Evolutionary conservation across 208 protist genomes (phyloP).

Genomic region (Zelonia costaricensis): DNA sequence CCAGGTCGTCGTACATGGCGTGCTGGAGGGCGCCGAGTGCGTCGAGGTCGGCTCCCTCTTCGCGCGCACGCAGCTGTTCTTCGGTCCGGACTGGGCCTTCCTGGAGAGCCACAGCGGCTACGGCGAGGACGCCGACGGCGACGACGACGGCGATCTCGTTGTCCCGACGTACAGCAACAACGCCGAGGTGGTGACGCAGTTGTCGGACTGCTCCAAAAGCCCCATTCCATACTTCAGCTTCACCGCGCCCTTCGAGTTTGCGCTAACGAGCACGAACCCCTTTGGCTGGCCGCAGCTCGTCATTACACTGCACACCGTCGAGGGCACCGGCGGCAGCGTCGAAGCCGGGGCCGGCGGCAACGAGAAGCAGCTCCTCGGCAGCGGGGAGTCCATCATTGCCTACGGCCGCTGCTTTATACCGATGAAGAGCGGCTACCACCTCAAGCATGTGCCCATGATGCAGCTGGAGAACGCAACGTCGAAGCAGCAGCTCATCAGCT

Average conservation of each 20-base stretch:
- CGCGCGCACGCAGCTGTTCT: conserved; percentile 84
- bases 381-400: conserved; percentile 56
- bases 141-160: conserved; percentile 29
- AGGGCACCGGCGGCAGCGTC: conserved; percentile 28
- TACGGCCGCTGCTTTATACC: conserved; percentile 87
- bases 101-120: conserved; percentile 15
- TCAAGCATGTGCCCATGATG: conserved; percentile 61
- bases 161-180: conserved; percentile 65
- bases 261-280: conserved; percentile 77
- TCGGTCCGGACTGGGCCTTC: conserved; percentile 78
- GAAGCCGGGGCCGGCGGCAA: conserved; percentile 30
- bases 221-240: conserved; percentile 75
- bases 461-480: conserved; percentile 70
- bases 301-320: conserved; percentile 73
- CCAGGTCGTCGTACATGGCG: conserved; percentile 75
- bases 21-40: conserved; percentile 83
- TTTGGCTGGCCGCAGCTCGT: conserved; percentile 86
- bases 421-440: conserved; percentile 64
- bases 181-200: conserved; percentile 83
- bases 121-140: conserved; percentile 11
- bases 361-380: conserved; percentile 42
- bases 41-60: conserved; percentile 61
- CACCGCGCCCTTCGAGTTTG: conserved; percentile 81
- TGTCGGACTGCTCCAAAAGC: conserved; percentile 55
- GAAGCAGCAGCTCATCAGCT: conserved; percentile 59